Conservation (phyloP, 768 basidiomycete genomes). For the Suillus variegatus region DNA sequence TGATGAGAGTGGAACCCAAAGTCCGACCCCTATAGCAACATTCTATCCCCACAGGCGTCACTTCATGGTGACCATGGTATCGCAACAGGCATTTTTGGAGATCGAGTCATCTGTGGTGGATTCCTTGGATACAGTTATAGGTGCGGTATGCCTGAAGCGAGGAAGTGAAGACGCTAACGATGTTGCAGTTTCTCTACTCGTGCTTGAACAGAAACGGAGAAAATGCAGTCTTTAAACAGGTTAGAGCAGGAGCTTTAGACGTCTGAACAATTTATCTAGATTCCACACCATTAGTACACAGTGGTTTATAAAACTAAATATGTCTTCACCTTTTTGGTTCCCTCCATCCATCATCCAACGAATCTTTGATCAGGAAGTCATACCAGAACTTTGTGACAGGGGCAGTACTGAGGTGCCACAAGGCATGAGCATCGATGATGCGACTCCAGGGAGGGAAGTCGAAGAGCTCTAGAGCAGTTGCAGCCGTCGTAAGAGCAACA, state of each 20-base stretch:
- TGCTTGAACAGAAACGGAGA: slow-evolving; percentile 31
- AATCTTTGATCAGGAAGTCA: slow-evolving; percentile 74
- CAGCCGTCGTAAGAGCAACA: slow-evolving; percentile 68
- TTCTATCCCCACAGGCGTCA: slow-evolving; percentile 37
- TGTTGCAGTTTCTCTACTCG: slow-evolving; percentile 32
- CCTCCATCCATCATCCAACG: slow-evolving; percentile 70
- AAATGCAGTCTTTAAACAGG: slow-evolving; percentile 15
- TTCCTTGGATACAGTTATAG: slow-evolving; percentile 37
- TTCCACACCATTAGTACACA: slow-evolving; percentile 11
- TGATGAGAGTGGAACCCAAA: slow-evolving; percentile 26
- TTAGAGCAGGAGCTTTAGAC: background rate
- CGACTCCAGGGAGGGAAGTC: slow-evolving; percentile 86
- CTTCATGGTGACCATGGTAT: slow-evolving; percentile 35
- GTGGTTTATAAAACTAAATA: slow-evolving; percentile 4
- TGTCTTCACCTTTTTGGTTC: slow-evolving; percentile 35
- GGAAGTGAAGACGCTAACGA: slow-evolving; percentile 5
- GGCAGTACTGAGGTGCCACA: slow-evolving; percentile 90
- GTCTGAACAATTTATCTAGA: slow-evolving; percentile 18
- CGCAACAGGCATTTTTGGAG: slow-evolving; percentile 37
- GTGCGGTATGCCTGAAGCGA: slow-evolving; percentile 23
- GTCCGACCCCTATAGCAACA: slow-evolving; percentile 31
- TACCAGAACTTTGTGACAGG: slow-evolving; percentile 85
- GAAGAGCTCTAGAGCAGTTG: slow-evolving; percentile 81
- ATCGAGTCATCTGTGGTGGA: slow-evolving; percentile 32
- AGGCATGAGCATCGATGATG: slow-evolving; percentile 83